Percentiles rank a stretch among this genome's conserved stretches.
Evolutionary conservation across 139 green algal species (phyloP).

Genomic region (Microglena sp.): DNA sequence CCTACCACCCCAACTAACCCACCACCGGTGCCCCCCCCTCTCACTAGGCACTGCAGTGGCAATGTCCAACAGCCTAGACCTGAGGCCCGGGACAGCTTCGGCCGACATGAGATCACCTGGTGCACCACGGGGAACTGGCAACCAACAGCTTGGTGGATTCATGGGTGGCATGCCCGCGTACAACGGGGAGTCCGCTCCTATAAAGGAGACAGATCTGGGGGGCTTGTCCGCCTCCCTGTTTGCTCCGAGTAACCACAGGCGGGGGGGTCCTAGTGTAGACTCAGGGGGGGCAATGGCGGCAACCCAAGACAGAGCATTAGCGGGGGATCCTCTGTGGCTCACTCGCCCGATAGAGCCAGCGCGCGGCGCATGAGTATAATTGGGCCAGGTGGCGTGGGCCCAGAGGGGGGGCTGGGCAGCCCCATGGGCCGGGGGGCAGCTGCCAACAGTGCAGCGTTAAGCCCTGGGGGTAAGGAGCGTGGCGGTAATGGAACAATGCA

Average conservation of each 20-base stretch:
- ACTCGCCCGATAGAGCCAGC: background rate
- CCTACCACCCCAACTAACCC: too few relatives aligned
- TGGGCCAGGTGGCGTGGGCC: background rate
- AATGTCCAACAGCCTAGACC: slow-evolving; percentile 23
- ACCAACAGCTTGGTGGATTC: background rate
- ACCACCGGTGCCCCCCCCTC: too few relatives aligned
- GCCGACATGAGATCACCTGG: background rate
- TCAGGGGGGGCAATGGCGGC: background rate
- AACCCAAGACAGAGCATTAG: background rate
- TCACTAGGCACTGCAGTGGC: slow-evolving; percentile 5
- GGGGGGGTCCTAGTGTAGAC: background rate
- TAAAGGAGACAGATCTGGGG: slow-evolving; percentile 28
- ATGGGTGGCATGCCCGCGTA: too few relatives aligned
- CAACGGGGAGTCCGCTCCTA: slow-evolving; percentile 8
- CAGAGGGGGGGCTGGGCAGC: background rate
- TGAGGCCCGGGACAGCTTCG: slow-evolving; percentile 22
- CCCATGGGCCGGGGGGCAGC: too few relatives aligned
- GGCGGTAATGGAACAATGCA: too few relatives aligned
- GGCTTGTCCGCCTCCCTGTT: slow-evolving; percentile 26
- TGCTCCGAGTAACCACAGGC: slow-evolving; percentile 6
- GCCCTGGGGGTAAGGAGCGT: too few relatives aligned
- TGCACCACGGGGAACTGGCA: background rate
- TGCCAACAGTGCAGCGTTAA: too few relatives aligned
- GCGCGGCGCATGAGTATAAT: background rate
- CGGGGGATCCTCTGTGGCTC: background rate